Conservation (phyloP, 495 filamentous ascomycete species). For the Cercophora samala region DNA sequence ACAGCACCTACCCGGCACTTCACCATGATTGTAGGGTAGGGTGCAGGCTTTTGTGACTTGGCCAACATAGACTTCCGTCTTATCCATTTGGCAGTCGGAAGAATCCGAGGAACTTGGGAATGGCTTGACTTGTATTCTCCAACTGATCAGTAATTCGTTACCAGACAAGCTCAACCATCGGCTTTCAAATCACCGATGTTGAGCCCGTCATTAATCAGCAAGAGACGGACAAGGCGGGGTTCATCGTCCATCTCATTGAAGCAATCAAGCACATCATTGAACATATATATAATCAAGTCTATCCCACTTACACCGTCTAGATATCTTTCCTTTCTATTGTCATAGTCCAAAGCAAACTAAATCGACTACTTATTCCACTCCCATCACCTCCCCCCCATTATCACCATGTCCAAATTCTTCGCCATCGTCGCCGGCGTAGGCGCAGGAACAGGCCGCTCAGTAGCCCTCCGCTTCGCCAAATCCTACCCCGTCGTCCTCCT, state of each 20-base stretch:
- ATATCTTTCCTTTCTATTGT: background rate
- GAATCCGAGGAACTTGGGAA: background rate
- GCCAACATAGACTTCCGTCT: background rate
- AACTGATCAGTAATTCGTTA: background rate
- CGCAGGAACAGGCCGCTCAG: conserved; percentile 57
- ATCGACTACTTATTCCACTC: no score
- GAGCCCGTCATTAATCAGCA: conserved; percentile 19
- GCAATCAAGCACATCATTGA: conserved; percentile 14
- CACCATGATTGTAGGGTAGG: no score
- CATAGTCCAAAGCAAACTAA: no score
- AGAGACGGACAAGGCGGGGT: conserved; percentile 12
- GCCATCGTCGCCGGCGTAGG: conserved; percentile 75
- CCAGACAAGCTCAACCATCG: background rate
- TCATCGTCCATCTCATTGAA: conserved; percentile 14
- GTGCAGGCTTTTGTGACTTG: background rate
- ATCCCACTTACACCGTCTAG: background rate
- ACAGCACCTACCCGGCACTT: background rate
- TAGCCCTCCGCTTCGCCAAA: conserved; percentile 67
- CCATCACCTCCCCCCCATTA: background rate
- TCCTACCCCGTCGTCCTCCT: conserved; percentile 74
- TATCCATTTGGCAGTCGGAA: background rate
- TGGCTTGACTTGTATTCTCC: background rate
- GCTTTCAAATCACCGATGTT: background rate
- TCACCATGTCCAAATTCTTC: conserved; percentile 46
- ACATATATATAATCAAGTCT: background rate